phyloP scores from a whole-genome alignment of 345 rosid genomes.

The Citrus maxima region DNA sequence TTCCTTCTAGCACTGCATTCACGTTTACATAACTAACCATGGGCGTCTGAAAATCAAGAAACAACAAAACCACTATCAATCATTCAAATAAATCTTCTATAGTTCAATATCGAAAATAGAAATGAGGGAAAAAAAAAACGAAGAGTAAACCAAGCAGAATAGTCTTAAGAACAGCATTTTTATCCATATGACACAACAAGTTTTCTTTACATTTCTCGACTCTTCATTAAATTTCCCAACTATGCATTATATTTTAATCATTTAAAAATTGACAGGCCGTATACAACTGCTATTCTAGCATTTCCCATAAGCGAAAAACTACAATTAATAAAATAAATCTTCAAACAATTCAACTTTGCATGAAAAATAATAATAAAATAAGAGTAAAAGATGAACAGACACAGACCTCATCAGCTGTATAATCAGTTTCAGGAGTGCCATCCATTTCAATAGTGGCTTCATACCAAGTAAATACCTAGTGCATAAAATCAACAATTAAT shows the following conservation, averaged over 20 bases:
- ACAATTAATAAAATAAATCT: too few species aligned
- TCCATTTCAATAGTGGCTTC: conserved; percentile 94
- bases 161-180: not conserved
- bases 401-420: conserved; percentile 83
- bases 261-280: not conserved
- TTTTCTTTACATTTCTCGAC: not conserved
- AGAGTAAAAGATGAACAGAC: not conserved
- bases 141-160: not conserved
- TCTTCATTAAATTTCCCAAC: not conserved
- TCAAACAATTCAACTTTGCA: not conserved
- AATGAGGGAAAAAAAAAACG: too few species aligned
- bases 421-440: conserved; percentile 83
- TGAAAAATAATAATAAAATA: not conserved
- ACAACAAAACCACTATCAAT: conserved; percentile 2
- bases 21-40: conserved; percentile 91
- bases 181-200: not conserved
- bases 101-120: not conserved
- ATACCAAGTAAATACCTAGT: conserved; percentile 88
- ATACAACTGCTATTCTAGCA: not conserved
- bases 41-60: conserved; percentile 57
- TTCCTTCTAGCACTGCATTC: conserved; percentile 73
- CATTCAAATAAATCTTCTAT: not conserved
- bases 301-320: not conserved
- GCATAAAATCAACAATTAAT: not conserved
- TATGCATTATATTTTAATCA: too few species aligned